Evolutionary conservation across 2,329 filamentous ascomycete species (phyloP).

Genomic region (Macrophomina tecta): DNA sequence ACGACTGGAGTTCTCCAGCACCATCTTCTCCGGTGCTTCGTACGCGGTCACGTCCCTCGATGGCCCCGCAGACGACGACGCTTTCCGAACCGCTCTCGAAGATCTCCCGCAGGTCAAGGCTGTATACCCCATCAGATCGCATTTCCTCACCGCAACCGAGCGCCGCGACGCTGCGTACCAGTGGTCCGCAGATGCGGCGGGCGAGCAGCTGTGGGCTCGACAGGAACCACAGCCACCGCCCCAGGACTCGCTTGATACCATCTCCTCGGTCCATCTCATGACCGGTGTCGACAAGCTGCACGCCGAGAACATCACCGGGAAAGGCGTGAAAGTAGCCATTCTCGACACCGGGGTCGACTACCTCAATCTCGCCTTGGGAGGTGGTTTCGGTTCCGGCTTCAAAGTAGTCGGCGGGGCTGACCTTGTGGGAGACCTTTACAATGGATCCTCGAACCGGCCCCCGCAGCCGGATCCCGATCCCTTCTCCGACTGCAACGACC

Average conservation of each 20-base stretch:
- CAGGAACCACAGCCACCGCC: neutral
- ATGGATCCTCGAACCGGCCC: neutral
- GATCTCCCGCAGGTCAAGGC: neutral
- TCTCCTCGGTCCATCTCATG: neutral
- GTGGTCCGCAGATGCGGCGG: neutral
- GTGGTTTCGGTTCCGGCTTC: neutral
- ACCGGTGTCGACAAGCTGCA: constrained; percentile 3
- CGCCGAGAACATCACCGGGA: neutral
- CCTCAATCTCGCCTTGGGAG: neutral
- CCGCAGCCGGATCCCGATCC: neutral
- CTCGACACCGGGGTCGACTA: neutral
- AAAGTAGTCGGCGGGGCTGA: constrained; percentile 3
- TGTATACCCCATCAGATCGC: neutral
- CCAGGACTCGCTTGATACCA: neutral
- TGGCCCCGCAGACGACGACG: neutral
- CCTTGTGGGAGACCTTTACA: neutral
- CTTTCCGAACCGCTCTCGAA: neutral
- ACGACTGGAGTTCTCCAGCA: neutral
- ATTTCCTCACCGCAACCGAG: neutral
- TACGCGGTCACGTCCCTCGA: neutral
- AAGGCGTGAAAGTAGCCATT: neutral
- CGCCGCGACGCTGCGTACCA: neutral
- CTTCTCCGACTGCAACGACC: neutral
- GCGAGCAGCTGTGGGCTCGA: neutral
- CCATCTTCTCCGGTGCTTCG: neutral